Evolutionary conservation across 768 basidiomycete species (phyloP), one percentile per base, ranked within the genome.

Genomic region (Tylopilus subfusipes): DNA sequence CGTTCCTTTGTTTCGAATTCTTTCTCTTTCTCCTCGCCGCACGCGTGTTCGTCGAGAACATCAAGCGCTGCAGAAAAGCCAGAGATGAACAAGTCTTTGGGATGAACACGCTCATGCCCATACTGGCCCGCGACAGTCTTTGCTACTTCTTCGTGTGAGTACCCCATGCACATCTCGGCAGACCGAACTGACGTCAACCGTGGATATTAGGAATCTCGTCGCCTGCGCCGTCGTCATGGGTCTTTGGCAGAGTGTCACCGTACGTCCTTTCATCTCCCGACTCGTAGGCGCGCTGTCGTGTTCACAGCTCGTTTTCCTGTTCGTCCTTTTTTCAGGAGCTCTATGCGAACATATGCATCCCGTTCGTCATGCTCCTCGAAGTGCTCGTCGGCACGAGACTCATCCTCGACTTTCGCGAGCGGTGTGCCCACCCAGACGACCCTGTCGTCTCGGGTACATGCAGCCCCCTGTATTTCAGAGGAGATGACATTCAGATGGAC

Each of bases 81-180:
- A n/a, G n/a, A 4, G 42, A 47, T 3, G 50, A 56, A 3, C 56
- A 42, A 4, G 46, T 52, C 11, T 6, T 60, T 11, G 27, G 54
- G 31, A 21, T 58, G 10, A 63, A 58, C 39, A 51, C 65, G 19
- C 70, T 71, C 12, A 50, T 67, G 47, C 31, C 31, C 29, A 34
- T 70, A 42, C 38, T 70, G 42, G 65, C 59, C 0, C 61, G 69
- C 21, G 68, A 70, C 33, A 72, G 68, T 22, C 50, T 70, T 14
- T 62, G 65, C 21, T 70, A 72, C 51, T 70, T 68, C 22, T 65
- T 69, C 55, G 56, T 67, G 70, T 72, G 25, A 52, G 69, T 59
- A 3, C 22, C 10, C 34, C 14, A 18, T 13, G 8, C 9, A 13
- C 24, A n/a, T 21, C 11, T 6, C 10, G 48, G 44, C 31, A 39